Base-by-base conservation (phyloP, 495 filamentous ascomycete species). In the Cercophora scortea region DNA sequence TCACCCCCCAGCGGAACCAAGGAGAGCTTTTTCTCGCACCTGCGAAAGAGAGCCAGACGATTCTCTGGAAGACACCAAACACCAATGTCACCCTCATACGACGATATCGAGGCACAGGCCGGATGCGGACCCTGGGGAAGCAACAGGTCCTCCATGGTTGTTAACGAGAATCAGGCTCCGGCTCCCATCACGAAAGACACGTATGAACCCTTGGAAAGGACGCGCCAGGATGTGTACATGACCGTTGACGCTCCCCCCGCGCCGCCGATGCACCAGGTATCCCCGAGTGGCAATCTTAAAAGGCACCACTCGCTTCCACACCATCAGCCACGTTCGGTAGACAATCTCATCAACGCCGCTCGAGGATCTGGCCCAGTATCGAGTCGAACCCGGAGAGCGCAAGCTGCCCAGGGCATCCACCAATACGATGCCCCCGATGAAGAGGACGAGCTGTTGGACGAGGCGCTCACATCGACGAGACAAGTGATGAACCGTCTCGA, bases 381-480 rank as follows among this genome's bases (percentile, higher is more conserved):
- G 4, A 90, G 86, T 65, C 77, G 92, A 53, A 95, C 90, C 9
- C 79, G 93, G 53, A 79, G 91, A 56, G 85, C 88, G 19, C 74
- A 92, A 60, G 87, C 90, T 53, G 76, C 83, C 53, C 84, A 89
- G 33, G 83, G 82, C 19, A 81, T 89, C 53, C 84, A 83, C 12
- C 87, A 92, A 60, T 95, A 96, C 62, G 94, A 97, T 68, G 94
- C 90, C 4, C 89, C 94, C 1, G 90, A 96, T 62, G 93, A 99
- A 67, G 90, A 97, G 61, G 93, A 97, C 55, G 93, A 99, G 67
- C 79, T 98, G 11, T 74, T 96, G 10, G 90, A 95, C 60, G 93
- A 97, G 68, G 92, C 73, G 50, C 54, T 80, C 59, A 58, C 73
- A 60, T 72, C 72, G 36, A 75, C 76, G 5, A 72, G 72, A 16